Base-by-base conservation (phyloP, 805 yeast genomes). In the Starmerella khaoyaiensis region DNA sequence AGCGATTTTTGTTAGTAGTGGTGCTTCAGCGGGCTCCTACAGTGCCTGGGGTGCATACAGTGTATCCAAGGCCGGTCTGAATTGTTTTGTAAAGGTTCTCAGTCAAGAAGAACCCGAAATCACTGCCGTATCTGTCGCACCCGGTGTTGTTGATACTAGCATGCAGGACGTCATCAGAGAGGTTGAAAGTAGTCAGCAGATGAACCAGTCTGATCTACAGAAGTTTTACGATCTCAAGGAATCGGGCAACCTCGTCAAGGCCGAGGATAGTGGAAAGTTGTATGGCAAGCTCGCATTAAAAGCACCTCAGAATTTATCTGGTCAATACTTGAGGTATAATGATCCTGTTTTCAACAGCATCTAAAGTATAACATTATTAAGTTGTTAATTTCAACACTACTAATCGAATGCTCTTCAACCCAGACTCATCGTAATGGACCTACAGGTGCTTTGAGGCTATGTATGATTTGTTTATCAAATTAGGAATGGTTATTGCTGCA, bases 11-110 rank as follows among this genome's bases (percentile, higher is more conserved):
- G 94, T 86, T 0, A 79, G 93, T 15, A 81, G 94, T 2, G 96
- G 95, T 5, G 96, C 97, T 1, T 69, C 93, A 15, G 66, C 68
- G 1, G 69, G 65, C 36, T 61, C 75, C 15, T 68, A 64, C 46
- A 49, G 65, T 44, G 90, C 83, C 0, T 87, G 96, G 96, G 78
- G 79, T 14, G 93, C 94, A 4, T 87, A 87, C 51, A 94, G 95
- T 1, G 63, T 86, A 4, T 76, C 94, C 5, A 87, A 87, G 57
- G 95, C 96, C 0, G 94, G 96, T 0, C 54, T 87, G 35, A 84
- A 87, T 56, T 84, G 77, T 50, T 68, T 83, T 36, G 74, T 81
- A 5, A 53, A 61, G 32, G 72, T 80, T 11, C 55, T 87, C 12
- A 77, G 81, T 1, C 63, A 60, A 5, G 95, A 84, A 51, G 84